phyloP scores from a whole-genome alignment of 306 rosid genomes.

The Hippophae tibetana region DNA sequence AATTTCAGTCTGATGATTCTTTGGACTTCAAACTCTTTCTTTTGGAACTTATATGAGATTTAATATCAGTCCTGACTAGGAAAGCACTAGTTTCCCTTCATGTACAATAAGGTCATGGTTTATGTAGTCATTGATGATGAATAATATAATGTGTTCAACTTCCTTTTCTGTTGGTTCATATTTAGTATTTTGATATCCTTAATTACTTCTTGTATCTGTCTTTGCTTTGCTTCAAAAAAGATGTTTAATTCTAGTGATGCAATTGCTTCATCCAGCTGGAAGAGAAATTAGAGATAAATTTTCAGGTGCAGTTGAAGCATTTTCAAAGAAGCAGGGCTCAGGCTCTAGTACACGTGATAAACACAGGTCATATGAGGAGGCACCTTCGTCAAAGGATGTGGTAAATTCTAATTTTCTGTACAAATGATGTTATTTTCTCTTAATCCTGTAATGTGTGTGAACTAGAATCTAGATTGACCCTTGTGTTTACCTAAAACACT shows the following conservation, averaged over 20 bases:
- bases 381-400: constrained; percentile 43
- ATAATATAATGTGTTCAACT: too few species aligned
- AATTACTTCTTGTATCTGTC: neutral
- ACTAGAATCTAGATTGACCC: neutral
- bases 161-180: neutral
- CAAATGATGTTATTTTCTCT: constrained; percentile 1
- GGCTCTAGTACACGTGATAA: constrained; percentile 60
- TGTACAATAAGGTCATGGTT: too few species aligned
- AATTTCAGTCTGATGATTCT: neutral
- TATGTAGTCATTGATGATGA: too few species aligned
- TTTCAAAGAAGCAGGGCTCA: constrained; percentile 52
- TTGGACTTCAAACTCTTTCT: neutral
- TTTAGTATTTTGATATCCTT: neutral
- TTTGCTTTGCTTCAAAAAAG: neutral
- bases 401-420: constrained; percentile 28
- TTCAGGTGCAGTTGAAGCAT: constrained; percentile 81
- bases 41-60: too few species aligned
- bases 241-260: constrained; percentile 21
- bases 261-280: constrained; percentile 52
- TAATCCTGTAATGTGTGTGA: neutral
- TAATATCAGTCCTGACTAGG: too few species aligned
- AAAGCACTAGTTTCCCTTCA: too few species aligned
- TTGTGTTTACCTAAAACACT: too few species aligned
- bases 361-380: constrained; percentile 58
- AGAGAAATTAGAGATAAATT: constrained; percentile 80